phyloP scores from a whole-genome alignment of 2,329 filamentous ascomycete species.

The Pyricularia sp. region DNA sequence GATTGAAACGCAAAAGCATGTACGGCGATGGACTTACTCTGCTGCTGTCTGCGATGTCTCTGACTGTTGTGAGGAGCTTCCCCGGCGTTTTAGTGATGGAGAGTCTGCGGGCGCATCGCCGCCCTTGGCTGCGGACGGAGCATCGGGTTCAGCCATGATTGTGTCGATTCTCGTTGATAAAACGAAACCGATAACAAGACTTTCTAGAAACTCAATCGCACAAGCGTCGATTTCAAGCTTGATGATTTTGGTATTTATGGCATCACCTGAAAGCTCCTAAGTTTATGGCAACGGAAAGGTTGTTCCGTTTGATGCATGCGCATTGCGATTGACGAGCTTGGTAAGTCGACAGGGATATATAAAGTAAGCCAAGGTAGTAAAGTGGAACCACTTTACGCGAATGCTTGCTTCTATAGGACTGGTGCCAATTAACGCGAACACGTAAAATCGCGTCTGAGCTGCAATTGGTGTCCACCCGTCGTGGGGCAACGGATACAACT shows the following conservation, averaged over 20 bases:
- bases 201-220: neutral
- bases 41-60: constrained; percentile 63
- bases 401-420: constrained; percentile 6
- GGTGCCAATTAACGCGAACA: constrained; percentile 11
- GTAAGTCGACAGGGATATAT: neutral
- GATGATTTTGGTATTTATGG: neutral
- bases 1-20: no score
- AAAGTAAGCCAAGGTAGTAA: no score
- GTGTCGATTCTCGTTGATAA: neutral
- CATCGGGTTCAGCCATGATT: constrained; percentile 5
- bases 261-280: neutral
- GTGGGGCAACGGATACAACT: constrained; percentile 2
- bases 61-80: constrained; percentile 53
- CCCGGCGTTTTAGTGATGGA: constrained; percentile 31
- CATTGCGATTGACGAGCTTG: neutral
- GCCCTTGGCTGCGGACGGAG: constrained; percentile 9
- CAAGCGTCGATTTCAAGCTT: neutral
- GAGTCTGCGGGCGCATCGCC: constrained; percentile 35
- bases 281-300: neutral
- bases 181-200: no score
- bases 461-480: constrained; percentile 7
- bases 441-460: constrained; percentile 14
- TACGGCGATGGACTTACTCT: constrained; percentile 37
- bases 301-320: neutral
- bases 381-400: constrained; percentile 19